A percentile compares a stretch with the other conserved stretches of the same genome.
phyloP scores from a whole-genome alignment of 768 basidiomycete species.

The Chalciporus sphaerocephalus region DNA sequence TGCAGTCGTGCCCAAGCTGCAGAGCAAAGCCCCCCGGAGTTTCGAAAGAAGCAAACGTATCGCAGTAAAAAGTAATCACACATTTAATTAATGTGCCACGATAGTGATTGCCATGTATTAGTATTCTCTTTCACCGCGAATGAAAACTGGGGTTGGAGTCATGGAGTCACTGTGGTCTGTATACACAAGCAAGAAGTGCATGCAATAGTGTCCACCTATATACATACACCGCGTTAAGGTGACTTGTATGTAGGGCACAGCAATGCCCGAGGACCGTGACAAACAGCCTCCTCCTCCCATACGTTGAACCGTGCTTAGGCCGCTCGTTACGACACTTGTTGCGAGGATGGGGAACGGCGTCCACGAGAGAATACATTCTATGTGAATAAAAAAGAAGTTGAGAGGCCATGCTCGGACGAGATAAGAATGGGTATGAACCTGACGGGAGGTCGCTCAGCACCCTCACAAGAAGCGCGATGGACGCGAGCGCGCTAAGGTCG shows the following conservation, averaged over 20 bases:
- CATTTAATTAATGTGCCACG: too few species aligned
- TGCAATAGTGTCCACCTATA: constrained; percentile 7
- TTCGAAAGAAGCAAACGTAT: too few species aligned
- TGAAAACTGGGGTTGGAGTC: background rate
- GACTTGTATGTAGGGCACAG: constrained; percentile 8
- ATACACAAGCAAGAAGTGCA: background rate
- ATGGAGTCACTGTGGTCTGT: background rate
- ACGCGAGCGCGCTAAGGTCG: constrained; percentile 54
- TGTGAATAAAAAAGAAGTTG: constrained; percentile 3
- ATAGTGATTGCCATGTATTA: background rate
- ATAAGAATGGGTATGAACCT: constrained; percentile 34
- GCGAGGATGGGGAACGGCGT: constrained; percentile 60
- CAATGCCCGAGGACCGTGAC: constrained; percentile 16
- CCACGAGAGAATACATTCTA: constrained; percentile 36
- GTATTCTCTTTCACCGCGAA: background rate
- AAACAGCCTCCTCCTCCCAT: constrained; percentile 47
- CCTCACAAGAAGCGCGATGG: constrained; percentile 73
- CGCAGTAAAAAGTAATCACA: too few species aligned
- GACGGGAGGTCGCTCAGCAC: constrained; percentile 53
- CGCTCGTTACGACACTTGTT: constrained; percentile 73
- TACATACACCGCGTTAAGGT: constrained; percentile 8
- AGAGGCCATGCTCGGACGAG: constrained; percentile 4
- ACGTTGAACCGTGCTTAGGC: constrained; percentile 66
- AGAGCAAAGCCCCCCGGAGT: too few species aligned
- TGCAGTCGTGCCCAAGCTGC: background rate